Conservation (phyloP, 352 stramenopile species). For the Pythium graminicola region DNA sequence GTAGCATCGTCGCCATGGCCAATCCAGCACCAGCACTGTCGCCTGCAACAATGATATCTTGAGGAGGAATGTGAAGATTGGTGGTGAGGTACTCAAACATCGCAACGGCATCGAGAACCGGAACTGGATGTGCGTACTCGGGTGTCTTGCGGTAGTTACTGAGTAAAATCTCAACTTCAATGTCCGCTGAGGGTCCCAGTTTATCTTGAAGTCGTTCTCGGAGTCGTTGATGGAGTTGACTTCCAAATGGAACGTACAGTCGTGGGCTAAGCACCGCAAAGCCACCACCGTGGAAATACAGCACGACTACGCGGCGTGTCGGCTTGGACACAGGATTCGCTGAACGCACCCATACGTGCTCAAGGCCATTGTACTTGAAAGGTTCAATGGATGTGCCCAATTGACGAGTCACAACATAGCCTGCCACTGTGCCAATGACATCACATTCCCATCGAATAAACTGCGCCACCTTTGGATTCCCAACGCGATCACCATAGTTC, state of each 20-base stretch:
- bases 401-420: constrained; percentile 3
- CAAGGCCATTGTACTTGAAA: constrained; percentile 18
- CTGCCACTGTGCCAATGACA: constrained; percentile 1
- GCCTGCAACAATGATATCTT: constrained; percentile 24
- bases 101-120: constrained; percentile 7
- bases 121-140: constrained; percentile 14
- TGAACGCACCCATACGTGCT: constrained; percentile 22
- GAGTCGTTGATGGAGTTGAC: constrained; percentile 11
- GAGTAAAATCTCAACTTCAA: constrained; percentile 31
- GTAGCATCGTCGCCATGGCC: constrained; percentile 15
- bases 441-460: constrained; percentile 14
- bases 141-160: constrained; percentile 28
- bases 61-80: constrained; percentile 36
- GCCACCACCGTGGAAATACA: constrained; percentile 51
- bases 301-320: constrained; percentile 29
- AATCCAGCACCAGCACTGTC: constrained; percentile 21
- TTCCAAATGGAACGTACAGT: constrained; percentile 33
- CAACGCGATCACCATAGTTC: constrained; percentile 11
- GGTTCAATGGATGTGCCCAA: constrained; percentile 5
- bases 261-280: constrained; percentile 37
- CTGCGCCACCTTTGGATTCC: constrained; percentile 6
- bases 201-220: constrained; percentile 15
- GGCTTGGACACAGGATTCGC: background rate
- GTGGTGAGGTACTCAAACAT: constrained; percentile 25
- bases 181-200: constrained; percentile 22